These are phyloP conservation scores for Trichoderma asperellum DNA, from an alignment of 2,329 filamentous ascomycete genomes.

Conservation along the genomic window DNA sequence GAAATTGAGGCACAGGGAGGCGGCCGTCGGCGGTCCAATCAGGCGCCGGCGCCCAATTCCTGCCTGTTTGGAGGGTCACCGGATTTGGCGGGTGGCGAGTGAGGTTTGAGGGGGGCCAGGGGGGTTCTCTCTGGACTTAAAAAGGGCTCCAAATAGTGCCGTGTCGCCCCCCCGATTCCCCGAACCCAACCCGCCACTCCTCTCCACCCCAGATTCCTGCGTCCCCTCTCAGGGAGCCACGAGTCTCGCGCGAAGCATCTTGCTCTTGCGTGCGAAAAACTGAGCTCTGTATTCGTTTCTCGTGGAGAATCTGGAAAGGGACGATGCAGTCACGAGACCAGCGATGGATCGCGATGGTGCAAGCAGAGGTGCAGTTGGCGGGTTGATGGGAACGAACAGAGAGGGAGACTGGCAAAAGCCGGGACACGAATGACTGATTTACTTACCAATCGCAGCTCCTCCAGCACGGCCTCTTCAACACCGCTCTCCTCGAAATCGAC, in stretches of 20 bases:
- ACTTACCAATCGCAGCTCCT: conserved; percentile 85
- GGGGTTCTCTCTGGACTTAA: conserved; percentile 50
- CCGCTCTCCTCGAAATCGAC: conserved; percentile 97
- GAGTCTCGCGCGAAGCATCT: conserved; percentile 28
- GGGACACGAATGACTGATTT: neutral
- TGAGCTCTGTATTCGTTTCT: neutral
- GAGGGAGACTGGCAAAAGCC: neutral
- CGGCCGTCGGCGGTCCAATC: conserved; percentile 27
- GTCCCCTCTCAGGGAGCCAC: conserved; percentile 42
- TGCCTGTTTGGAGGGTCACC: conserved; percentile 26
- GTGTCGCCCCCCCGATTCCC: conserved; percentile 45
- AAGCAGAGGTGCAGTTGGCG: neutral
- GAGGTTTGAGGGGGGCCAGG: conserved; percentile 22
- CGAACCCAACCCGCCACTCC: conserved; percentile 34
- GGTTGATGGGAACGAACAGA: neutral
- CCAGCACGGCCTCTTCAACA: conserved; percentile 82
- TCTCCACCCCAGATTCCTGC: conserved; percentile 35
- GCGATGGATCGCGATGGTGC: neutral
- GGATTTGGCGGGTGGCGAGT: conserved; percentile 14
- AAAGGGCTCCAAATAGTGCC: conserved; percentile 61
- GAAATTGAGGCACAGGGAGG: conserved; percentile 14
- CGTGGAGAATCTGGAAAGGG: neutral
- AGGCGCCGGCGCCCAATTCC: conserved; percentile 18
- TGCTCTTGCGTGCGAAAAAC: conserved; percentile 4
- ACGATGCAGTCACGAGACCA: neutral